Evolutionary conservation across 2,329 filamentous ascomycete species (phyloP).

Genomic region (Exophiala xenobiotica): DNA sequence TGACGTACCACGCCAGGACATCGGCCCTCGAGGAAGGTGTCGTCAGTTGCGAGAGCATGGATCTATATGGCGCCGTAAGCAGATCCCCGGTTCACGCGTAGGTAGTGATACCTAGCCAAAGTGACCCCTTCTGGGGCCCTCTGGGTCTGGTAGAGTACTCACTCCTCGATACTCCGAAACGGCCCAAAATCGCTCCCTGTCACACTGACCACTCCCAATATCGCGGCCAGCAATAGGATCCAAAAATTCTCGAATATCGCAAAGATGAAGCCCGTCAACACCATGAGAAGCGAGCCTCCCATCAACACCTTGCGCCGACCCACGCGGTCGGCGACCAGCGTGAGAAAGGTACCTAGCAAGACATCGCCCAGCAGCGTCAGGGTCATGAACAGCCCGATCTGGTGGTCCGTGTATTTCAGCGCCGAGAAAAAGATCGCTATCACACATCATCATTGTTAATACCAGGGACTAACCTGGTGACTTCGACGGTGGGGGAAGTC

Average conservation of each 20-base stretch:
- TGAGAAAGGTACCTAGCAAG: conserved; percentile 58
- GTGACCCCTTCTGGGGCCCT: too few species aligned
- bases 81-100: too few species aligned
- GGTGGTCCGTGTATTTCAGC: conserved; percentile 51
- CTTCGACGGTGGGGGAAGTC: too few species aligned
- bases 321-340: conserved; percentile 58
- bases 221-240: conserved; percentile 57
- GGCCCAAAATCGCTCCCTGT: conserved; percentile 65
- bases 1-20: conserved; percentile 43
- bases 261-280: conserved; percentile 57
- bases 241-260: conserved; percentile 56
- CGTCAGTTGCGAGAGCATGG: conserved; percentile 36
- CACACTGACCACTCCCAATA: conserved; percentile 62
- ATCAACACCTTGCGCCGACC: conserved; percentile 57
- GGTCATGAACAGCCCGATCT: conserved; percentile 65
- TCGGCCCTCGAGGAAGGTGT: conserved; percentile 28
- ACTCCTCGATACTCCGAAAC: conserved; percentile 63
- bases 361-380: conserved; percentile 62
- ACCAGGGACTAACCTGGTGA: too few species aligned
- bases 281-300: conserved; percentile 57
- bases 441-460: too few species aligned
- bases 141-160: conserved; percentile 30
- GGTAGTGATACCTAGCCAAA: too few species aligned
- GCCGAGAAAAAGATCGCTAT: conserved; percentile 56
- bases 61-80: conserved; percentile 41